A percentile compares a stretch with the other conserved stretches of the same genome.
phyloP scores from a whole-genome alignment of 2,329 filamentous ascomycete genomes.

The Trichoderma cornu-damae region DNA sequence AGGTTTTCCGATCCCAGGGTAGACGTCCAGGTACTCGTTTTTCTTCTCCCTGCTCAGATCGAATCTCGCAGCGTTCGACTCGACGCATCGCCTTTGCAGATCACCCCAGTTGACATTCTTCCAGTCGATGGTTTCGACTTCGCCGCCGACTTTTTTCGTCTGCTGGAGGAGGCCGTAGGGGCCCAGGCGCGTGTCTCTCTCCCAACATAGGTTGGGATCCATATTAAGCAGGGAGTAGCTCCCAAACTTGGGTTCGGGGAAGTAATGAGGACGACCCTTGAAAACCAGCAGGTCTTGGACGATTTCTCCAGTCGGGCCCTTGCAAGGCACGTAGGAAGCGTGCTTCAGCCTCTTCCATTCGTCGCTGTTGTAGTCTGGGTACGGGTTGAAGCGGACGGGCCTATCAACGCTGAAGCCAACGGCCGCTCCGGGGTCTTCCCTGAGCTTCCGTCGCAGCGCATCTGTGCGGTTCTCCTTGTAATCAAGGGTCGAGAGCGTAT shows the following conservation, averaged over 20 bases:
- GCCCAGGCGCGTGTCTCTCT: slow-evolving; percentile 64
- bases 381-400: slow-evolving; percentile 61
- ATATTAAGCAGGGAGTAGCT: slow-evolving; percentile 56
- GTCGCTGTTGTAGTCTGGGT: slow-evolving; percentile 62
- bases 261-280: slow-evolving; percentile 54
- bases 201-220: slow-evolving; percentile 60
- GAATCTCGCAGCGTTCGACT: slow-evolving; percentile 62
- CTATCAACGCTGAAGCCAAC: slow-evolving; percentile 41
- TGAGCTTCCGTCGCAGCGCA: slow-evolving; percentile 30
- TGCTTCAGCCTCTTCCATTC: slow-evolving; percentile 53
- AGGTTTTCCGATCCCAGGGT: slow-evolving; percentile 32
- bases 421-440: slow-evolving; percentile 32
- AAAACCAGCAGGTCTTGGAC: slow-evolving; percentile 60
- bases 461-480: slow-evolving; percentile 36
- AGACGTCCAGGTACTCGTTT: slow-evolving; percentile 42
- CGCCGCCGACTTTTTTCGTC: slow-evolving; percentile 41
- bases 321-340: slow-evolving; percentile 58
- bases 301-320: slow-evolving; percentile 56
- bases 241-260: slow-evolving; percentile 58
- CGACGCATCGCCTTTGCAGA: slow-evolving; percentile 61
- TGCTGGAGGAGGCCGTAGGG: slow-evolving; percentile 55
- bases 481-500: slow-evolving; percentile 46
- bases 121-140: slow-evolving; percentile 49
- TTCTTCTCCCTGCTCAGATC: slow-evolving; percentile 37
- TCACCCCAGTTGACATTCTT: slow-evolving; percentile 63